A percentile compares a stretch with the other conserved stretches of the same genome.
These are phyloP conservation scores for Vachellia pachyceras DNA, from an alignment of 306 rosid species.

Conservation along the genomic window DNA sequence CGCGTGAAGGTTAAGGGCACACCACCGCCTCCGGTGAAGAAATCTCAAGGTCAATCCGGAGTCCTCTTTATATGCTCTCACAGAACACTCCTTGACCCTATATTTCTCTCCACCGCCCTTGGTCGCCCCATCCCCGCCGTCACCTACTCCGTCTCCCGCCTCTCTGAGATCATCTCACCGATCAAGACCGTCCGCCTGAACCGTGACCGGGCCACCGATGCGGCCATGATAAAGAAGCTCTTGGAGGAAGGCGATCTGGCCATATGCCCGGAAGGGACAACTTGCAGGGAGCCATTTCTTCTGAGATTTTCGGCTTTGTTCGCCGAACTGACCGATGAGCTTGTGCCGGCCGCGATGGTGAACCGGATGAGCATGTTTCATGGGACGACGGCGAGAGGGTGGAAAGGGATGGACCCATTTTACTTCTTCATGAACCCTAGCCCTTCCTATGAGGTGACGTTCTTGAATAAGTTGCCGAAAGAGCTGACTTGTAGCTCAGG, in stretches of 20 bases:
- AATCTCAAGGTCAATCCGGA: conserved; percentile 45
- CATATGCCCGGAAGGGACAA: conserved; percentile 85
- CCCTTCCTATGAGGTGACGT: conserved; percentile 78
- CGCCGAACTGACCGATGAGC: conserved; percentile 76
- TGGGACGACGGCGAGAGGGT: conserved; percentile 84
- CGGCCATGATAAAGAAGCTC: conserved; percentile 73
- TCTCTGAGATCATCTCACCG: conserved; percentile 78
- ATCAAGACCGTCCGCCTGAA: conserved; percentile 69
- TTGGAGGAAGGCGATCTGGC: conserved; percentile 77
- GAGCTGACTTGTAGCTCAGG: conserved; percentile 68
- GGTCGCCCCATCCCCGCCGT: conserved; percentile 83
- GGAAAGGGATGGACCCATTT: conserved; percentile 96
- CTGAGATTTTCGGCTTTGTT: conserved; percentile 75
- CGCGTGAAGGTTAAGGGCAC: conserved; percentile 70
- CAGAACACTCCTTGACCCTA: conserved; percentile 78
- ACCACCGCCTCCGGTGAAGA: conserved; percentile 60
- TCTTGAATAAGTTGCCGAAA: conserved; percentile 64
- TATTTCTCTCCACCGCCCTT: conserved; percentile 79
- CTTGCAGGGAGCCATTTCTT: conserved; percentile 83
- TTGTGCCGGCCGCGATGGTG: conserved; percentile 87
- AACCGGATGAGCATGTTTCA: conserved; percentile 91
- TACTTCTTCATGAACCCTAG: conserved; percentile 93
- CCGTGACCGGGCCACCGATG: conserved; percentile 70
- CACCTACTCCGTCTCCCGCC: conserved; percentile 79
- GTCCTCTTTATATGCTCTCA: conserved; percentile 86